Base-by-base conservation (phyloP, 495 filamentous ascomycete species). In the Aspergillus indologenus region DNA sequence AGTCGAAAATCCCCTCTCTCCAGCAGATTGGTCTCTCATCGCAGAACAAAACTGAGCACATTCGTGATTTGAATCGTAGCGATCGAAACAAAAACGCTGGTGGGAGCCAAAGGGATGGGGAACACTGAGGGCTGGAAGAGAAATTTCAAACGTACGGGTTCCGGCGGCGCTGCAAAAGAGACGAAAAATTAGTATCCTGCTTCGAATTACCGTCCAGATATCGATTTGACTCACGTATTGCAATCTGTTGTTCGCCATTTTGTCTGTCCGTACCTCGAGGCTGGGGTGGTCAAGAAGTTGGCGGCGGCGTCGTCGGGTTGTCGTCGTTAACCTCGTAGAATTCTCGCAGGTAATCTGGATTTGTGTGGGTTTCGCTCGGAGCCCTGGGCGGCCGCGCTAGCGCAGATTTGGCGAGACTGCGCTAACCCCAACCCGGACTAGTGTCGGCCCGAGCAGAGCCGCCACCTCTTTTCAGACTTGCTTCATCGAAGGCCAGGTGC, bases 101-200 rank as follows among this genome's bases (percentile, higher is more conserved):
- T 31, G 48, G 22, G 22, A 51, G 22, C 24, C 17, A 29, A 24
- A 51, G 3, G 26, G 4, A 29, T n/a, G n/a, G 24, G 23, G 48
- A 7, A 31, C 48, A 54, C 53, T 48, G 47, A 44, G 24, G 51
- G 45, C 24, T 49, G 50, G 40, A 22, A 68, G 53, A 70, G 60
- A 68, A 69, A 63, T 61, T 59, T 56, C 31, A 62, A 67, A 88
- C 90, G 83, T 89, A 95, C 89, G 89, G 87, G 81, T 94, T 92
- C 77, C 90, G 87, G 80, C 90, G 87, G 77, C 90, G 87, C 87
- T 91, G 68, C 53, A 54, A 51, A 26, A 22, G 24, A 17, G 15
- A 50, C 55, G 44, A 65, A 53, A 23, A 40, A 63, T 70, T 63
- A 74, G 65, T 57, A 69, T 60, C 60, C 54, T 44, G 14, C 24